Evolutionary conservation across 1,139 yeast species (phyloP), one percentile per base, ranked within the genome.

Genomic region (Magnusiomyces fungicola): DNA sequence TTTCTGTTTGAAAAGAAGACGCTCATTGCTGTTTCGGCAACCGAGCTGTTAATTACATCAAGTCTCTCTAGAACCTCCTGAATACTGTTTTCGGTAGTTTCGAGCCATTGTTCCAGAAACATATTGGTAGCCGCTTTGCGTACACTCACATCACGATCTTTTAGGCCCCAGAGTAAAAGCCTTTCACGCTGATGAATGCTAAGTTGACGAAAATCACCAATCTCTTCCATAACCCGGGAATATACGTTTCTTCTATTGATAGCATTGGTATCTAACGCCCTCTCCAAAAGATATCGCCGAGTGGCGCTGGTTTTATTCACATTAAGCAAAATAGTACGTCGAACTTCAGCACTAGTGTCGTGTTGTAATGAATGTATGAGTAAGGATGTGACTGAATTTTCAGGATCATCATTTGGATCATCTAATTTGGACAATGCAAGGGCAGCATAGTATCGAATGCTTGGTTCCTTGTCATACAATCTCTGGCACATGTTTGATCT

Each of bases 391-490:
- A 66, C 57, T 14, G 62, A 50, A 16, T 37, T 22, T 3, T 19
- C 25, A 19, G 50, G 50, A 7, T 53, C 51, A 34, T 59, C 75
- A 2, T 55, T 57, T 18, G 62, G 65, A 5, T 67, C 69, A 65
- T 90, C 97, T 57, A 92, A 82, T 54, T 89, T 72, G 1, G 96
- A 79, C 45, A 90, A 68, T 10, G 95, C 88, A 34, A 85, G 76
- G 0, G 88, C 81, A 0, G 97, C 95, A 62, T 87, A 94, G 19
- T 83, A 74, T 56, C 98, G 72, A 2, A 94, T 88, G 16, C 72
- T 69, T 7, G 88, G 73, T 57, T 92, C 98, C 62, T 80, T 84
- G 63, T 94, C 98, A 57, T 76, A 74, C 1, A 88, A 64, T 50
- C 97, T 73, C 50, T 77, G 76, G 46, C 75, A 72, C 46, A 90